Base-by-base conservation (phyloP, 306 rosid genomes). In the Cucurbita argyrosperma region DNA sequence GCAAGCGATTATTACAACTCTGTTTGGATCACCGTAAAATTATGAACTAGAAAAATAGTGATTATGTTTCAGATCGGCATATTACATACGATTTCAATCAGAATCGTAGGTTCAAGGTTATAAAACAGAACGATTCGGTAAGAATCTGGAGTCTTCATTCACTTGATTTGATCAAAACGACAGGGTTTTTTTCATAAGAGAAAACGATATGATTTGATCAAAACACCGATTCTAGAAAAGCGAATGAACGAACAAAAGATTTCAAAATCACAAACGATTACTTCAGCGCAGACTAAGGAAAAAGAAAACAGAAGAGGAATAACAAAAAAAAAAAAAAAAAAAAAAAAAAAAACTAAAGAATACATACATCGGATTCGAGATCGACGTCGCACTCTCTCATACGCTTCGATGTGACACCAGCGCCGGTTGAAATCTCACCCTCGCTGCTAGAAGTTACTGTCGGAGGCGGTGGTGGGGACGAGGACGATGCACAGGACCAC, bases 311-410 rank as follows among this genome's bases (percentile, higher is more conserved):
- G 43, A 68, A 26, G 15, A 69, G 43, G 50, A n/a, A 53, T 4
- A 54, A 15, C 8, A 55, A 50, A 8, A 50, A 50, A 45, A 55
- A 45, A 47, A 7, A 45, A 55, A 45, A 47, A 7, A 50, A 8
- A 50, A 50, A n/a, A n/a, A n/a, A n/a, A 77, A 45, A 55, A 45
- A 47, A 7, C 7, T 40, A 39, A 57, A 35, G 5, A 10, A 64
- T 18, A 26, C 76, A 6, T 58, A 82, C 89, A 60, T 83, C 83
- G 18, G 83, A 79, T 40, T 81, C 76, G 68, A 77, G 70, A 77
- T 74, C 70, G 8, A 70, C 74, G 67, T 59, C 63, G 64, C 19
- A 35, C 39, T 77, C 83, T 58, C 81, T 76, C 77, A 6, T 38
- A 18, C 82, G 78, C 72, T 78, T 82, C 79, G 85, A 78, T 10